phyloP scores from a whole-genome alignment of 176 grass and related monocot genomes.

The Hsuehochloa calcarea region DNA sequence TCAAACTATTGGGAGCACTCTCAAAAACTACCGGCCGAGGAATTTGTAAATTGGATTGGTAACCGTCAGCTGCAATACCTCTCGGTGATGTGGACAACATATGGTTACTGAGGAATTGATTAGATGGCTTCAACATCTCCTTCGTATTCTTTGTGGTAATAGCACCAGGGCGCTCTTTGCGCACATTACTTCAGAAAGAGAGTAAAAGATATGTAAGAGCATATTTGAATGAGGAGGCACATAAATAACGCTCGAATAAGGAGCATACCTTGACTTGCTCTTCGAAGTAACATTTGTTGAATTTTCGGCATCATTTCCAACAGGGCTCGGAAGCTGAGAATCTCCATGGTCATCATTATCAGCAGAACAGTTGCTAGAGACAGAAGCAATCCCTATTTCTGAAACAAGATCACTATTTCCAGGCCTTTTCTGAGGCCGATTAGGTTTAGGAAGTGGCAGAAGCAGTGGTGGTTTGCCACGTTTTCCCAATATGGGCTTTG shows the following conservation, averaged over 20 bases:
- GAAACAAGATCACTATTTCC: conserved; percentile 52
- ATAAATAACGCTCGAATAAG: conserved; percentile 25
- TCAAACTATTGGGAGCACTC: conserved; percentile 91
- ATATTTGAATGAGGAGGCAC: not conserved
- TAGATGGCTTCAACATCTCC: conserved; percentile 51
- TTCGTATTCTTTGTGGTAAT: conserved; percentile 51
- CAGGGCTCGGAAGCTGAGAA: conserved; percentile 84
- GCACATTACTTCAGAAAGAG: conserved; percentile 61
- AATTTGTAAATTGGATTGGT: conserved; percentile 60
- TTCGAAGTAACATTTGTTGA: conserved; percentile 41
- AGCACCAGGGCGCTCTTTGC: conserved; percentile 53
- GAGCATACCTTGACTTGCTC: conserved; percentile 63
- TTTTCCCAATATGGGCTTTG: conserved; percentile 79
- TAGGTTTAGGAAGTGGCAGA: conserved; percentile 75
- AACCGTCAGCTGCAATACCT: conserved; percentile 47
- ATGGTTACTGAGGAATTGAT: conserved; percentile 49
- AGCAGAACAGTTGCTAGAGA: conserved; percentile 84
- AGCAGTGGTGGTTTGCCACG: conserved; percentile 75
- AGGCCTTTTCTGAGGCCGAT: conserved; percentile 52
- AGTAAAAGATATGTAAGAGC: conserved; percentile 40
- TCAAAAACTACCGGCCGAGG: conserved; percentile 57
- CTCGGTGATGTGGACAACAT: conserved; percentile 59
- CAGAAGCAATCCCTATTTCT: conserved; percentile 67
- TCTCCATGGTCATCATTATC: conserved; percentile 79
- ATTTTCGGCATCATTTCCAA: conserved; percentile 71